Base-by-base conservation (phyloP, 2,329 filamentous ascomycete species). In the Phialemoniopsis sp. region DNA sequence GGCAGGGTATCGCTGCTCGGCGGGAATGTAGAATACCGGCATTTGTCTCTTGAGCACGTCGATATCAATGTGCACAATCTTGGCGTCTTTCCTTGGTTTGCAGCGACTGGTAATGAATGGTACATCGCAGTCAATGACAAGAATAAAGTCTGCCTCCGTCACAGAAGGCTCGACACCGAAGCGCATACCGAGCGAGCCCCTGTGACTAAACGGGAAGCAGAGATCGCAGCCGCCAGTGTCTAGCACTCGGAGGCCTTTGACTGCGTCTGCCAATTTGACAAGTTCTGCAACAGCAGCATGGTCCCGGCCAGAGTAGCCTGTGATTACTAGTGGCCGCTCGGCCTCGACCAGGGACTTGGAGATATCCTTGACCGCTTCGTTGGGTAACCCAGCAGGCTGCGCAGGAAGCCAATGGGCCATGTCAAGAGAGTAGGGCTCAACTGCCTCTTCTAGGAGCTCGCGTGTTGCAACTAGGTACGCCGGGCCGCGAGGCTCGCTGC, bases 71-170 rank as follows among this genome's bases (percentile, higher is more conserved):
- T 85, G 80, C 60, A 77, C 82, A 40, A 85, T 64, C 45, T 67
- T 70, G 15, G 74, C 73, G 13, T 71, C 67, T 3, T 65, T 58
- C 2, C 59, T 58, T 0, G 80, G 80, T 46, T 68, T 69, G 59
- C 76, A 80, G 13, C 80, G 79, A 0, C 88, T 93, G 13, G 84
- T 81, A 39, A 96, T 89, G 89, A 89, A 96, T 0, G 90, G 90
- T 0, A 95, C 89, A 55, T 96, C 90, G 47, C 89, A 94, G 60
- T 96, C 86, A 17, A 95, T 56, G 10, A 26, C 21, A 10, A 26
- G 21, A 26, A 26, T 26, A 6, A 26, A 6, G 21, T 26, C 21
- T 6, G 21, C 21, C 21, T 26, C 21, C 21, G 6, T 10, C 6
- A 26, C 10, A 26, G 6, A 6, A 26, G 21, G 21, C 6, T 26